Evolutionary conservation across 306 rosid genomes (phyloP).

Genomic region (Vigna hirtella): DNA sequence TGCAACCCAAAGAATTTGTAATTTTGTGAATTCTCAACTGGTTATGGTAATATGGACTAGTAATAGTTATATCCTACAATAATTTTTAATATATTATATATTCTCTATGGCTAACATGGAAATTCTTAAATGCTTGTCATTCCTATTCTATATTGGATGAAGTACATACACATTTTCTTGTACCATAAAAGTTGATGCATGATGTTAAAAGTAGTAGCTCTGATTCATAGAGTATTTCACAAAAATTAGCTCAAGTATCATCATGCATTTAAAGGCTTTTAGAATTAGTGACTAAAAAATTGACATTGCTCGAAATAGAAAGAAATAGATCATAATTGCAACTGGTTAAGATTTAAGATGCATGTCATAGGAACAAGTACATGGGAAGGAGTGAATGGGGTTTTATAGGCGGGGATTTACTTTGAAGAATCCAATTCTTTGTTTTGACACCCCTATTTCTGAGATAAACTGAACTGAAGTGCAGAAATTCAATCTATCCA

Average conservation of each 20-base stretch:
- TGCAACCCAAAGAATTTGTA: background rate
- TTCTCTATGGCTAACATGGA: background rate
- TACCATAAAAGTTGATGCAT: background rate
- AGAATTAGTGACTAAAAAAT: background rate
- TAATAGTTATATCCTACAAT: background rate
- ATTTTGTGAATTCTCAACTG: background rate
- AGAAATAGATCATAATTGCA: background rate
- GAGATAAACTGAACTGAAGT: background rate
- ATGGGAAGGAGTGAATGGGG: background rate
- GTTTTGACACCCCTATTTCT: background rate
- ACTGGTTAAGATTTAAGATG: background rate
- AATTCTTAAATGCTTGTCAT: background rate
- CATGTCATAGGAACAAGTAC: background rate
- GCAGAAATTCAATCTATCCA: conserved; percentile 1
- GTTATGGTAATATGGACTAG: background rate
- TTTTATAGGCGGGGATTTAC: background rate
- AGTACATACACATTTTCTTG: background rate
- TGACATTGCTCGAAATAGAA: background rate
- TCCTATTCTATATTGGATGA: background rate
- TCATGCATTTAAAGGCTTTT: conserved; percentile 12
- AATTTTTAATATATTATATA: background rate
- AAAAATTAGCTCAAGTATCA: background rate
- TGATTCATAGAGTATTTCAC: background rate
- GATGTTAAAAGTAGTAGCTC: background rate
- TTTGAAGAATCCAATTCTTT: background rate